A percentile compares a stretch with the other conserved stretches of the same genome.
These are phyloP conservation scores for Russula brevipes DNA, from an alignment of 768 basidiomycete genomes.

Conservation along the genomic window DNA sequence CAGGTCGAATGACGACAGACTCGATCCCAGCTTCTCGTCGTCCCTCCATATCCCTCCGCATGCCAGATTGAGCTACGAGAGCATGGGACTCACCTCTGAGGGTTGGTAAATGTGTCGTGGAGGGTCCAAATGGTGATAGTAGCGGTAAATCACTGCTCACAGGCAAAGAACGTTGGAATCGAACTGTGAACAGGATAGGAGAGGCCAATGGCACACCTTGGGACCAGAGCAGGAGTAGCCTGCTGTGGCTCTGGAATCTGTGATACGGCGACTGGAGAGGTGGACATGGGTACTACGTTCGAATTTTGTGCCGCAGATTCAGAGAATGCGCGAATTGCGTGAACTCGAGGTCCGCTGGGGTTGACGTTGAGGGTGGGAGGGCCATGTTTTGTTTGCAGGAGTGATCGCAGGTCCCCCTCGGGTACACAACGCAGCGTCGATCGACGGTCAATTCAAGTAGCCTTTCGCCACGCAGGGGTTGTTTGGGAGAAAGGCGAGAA, in stretches of 20 bases:
- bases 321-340: background rate
- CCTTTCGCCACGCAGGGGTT: background rate
- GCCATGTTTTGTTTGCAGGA: slow-evolving; percentile 1
- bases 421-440: background rate
- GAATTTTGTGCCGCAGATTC: background rate
- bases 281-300: background rate
- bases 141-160: slow-evolving; percentile 10
- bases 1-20: background rate
- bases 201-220: slow-evolving; percentile 7
- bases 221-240: slow-evolving; percentile 1
- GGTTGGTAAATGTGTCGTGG: slow-evolving; percentile 31
- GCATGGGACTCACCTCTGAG: slow-evolving; percentile 32
- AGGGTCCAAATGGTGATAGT: slow-evolving; percentile 16
- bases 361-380: background rate
- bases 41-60: background rate
- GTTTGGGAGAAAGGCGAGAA: background rate
- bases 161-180: background rate
- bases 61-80: background rate
- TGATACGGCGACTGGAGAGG: background rate
- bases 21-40: background rate
- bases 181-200: no score
- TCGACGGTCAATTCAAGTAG: background rate
- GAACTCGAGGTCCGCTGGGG: background rate
- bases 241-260: slow-evolving; percentile 4
- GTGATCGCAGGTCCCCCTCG: background rate